Percentiles rank a stretch among this genome's conserved stretches.
phyloP scores from a whole-genome alignment of 371 early-diverging fungal genomes.

The Coemansia sp. region DNA sequence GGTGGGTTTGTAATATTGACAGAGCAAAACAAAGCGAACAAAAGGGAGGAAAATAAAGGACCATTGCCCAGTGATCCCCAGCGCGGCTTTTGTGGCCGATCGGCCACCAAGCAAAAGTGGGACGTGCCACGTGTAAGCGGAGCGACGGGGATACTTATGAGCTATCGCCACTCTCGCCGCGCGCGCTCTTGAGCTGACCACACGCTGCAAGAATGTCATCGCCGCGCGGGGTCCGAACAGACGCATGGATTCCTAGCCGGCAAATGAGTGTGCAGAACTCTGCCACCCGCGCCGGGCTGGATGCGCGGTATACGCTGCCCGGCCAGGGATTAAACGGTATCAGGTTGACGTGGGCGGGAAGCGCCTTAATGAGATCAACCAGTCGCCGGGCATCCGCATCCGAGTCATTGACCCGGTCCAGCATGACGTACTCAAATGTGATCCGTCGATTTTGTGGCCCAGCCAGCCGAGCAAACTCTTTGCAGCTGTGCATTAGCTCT shows the following conservation, averaged over 20 bases:
- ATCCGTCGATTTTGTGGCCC: slow-evolving; percentile 58
- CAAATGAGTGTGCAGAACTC: slow-evolving; percentile 28
- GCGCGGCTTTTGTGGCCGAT: too few relatives aligned
- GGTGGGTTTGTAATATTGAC: neutral
- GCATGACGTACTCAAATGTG: slow-evolving; percentile 87
- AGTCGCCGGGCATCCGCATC: slow-evolving; percentile 67
- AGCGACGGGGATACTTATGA: too few relatives aligned
- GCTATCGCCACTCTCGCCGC: slow-evolving; percentile 8
- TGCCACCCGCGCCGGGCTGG: slow-evolving; percentile 17
- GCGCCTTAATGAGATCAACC: slow-evolving; percentile 58
- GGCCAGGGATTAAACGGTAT: slow-evolving; percentile 86
- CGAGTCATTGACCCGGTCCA: slow-evolving; percentile 78
- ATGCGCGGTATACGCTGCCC: slow-evolving; percentile 54
- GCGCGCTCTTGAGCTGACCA: slow-evolving; percentile 64
- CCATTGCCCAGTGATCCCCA: neutral
- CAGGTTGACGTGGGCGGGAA: slow-evolving; percentile 82
- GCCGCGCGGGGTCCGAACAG: slow-evolving; percentile 35
- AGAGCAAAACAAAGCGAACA: neutral
- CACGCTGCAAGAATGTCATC: slow-evolving; percentile 75
- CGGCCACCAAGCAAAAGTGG: too few relatives aligned
- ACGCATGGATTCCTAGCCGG: slow-evolving; percentile 33
- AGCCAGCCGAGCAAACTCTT: slow-evolving; percentile 57
- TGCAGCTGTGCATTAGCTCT: slow-evolving; percentile 69
- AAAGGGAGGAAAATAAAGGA: neutral
- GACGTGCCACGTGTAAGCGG: too few relatives aligned